phyloP scores from a whole-genome alignment of 164 flowering plant genomes.

The Sextonia rubra region DNA sequence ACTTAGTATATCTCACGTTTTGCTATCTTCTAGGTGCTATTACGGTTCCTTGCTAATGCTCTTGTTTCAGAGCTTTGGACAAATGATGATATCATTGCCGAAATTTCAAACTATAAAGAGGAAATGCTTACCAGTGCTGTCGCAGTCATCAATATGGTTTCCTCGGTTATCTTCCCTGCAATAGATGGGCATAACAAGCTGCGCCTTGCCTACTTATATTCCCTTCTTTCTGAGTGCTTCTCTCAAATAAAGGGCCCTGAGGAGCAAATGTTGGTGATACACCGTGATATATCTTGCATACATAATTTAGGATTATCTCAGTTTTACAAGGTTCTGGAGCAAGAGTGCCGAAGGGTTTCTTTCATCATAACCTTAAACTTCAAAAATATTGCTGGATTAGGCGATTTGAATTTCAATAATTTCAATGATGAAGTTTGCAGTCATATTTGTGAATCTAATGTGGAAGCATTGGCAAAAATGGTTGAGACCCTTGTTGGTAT shows the following conservation, averaged over 20 bases:
- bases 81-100: conserved; percentile 65
- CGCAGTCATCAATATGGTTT: conserved; percentile 42
- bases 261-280: conserved; percentile 16
- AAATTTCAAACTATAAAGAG: conserved; percentile 43
- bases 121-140: conserved; percentile 49
- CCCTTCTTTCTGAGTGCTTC: conserved; percentile 73
- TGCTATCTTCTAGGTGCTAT: conserved; percentile 55
- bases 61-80: conserved; percentile 85
- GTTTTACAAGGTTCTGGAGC: conserved; percentile 54
- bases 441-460: conserved; percentile 47
- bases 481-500: conserved; percentile 48
- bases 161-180: conserved; percentile 57
- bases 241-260: conserved; percentile 34
- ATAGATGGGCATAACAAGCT: conserved; percentile 77
- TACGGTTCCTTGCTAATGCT: conserved; percentile 45
- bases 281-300: conserved; percentile 15
- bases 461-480: conserved; percentile 81
- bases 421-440: conserved; percentile 57
- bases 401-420: conserved; percentile 48
- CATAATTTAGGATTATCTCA: conserved; percentile 29
- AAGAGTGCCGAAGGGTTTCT: conserved; percentile 73
- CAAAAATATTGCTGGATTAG: conserved; percentile 74
- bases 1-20: neutral
- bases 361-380: conserved; percentile 61
- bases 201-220: conserved; percentile 66